phyloP scores from a whole-genome alignment of 2,329 filamentous ascomycete species.

The Colletotrichum liaoningense region DNA sequence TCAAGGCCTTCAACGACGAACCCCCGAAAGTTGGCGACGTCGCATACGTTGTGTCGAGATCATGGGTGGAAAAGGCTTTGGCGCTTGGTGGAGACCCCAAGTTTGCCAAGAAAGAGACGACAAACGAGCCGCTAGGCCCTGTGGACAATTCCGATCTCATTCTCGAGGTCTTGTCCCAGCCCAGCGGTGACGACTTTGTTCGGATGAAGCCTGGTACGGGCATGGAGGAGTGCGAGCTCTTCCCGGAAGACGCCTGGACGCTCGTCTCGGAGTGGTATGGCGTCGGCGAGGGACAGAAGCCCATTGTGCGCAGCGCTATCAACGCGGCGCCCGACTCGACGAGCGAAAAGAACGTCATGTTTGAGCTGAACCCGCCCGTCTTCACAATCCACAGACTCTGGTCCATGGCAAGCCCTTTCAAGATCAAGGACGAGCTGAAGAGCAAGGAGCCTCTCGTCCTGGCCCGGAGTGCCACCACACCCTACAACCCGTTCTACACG shows the following conservation, averaged over 20 bases:
- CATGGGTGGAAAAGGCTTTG: slow-evolving; percentile 82
- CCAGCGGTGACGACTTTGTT: slow-evolving; percentile 69
- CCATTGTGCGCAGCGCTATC: slow-evolving; percentile 82
- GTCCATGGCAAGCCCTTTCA: slow-evolving; percentile 66
- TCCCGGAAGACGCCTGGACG: slow-evolving; percentile 85
- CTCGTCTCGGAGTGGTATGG: slow-evolving; percentile 87
- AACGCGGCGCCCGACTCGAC: slow-evolving; percentile 74
- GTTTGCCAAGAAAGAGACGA: slow-evolving; percentile 67
- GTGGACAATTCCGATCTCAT: slow-evolving; percentile 91
- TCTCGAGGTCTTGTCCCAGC: slow-evolving; percentile 66
- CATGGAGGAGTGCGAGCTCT: slow-evolving; percentile 78
- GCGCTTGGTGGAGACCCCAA: slow-evolving; percentile 71
- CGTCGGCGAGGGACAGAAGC: slow-evolving; percentile 73
- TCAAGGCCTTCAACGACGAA: slow-evolving; percentile 61
- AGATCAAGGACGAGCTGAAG: slow-evolving; percentile 69
- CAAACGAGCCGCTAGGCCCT: slow-evolving; percentile 75
- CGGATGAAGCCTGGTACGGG: slow-evolving; percentile 78
- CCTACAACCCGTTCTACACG: slow-evolving; percentile 80
- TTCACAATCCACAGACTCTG: slow-evolving; percentile 87
- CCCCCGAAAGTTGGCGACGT: slow-evolving; percentile 77
- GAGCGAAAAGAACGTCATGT: slow-evolving; percentile 75
- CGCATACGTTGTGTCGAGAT: slow-evolving; percentile 81
- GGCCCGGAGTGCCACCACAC: slow-evolving; percentile 77
- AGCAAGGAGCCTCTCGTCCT: slow-evolving; percentile 71
- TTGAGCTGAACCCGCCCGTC: slow-evolving; percentile 86